Conservation (phyloP, 768 basidiomycete genomes). For the Amanita pseudoporphyria region DNA sequence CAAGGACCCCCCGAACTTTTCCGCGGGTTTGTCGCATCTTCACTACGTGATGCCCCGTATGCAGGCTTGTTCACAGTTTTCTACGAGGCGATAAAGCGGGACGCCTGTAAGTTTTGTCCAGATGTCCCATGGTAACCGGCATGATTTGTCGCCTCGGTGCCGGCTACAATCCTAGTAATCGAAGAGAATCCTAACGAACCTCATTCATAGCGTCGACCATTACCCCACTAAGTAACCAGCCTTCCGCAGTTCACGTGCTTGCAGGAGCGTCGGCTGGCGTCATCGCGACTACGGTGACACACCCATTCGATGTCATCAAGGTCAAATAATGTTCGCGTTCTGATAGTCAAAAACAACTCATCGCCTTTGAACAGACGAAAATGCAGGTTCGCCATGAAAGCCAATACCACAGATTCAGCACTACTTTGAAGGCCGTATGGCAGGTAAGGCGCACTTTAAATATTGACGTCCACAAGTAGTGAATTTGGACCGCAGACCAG, state of each 20-base stretch:
- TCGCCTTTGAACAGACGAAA: conserved; percentile 50
- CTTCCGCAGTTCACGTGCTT: conserved; percentile 45
- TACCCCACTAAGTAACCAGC: conserved; percentile 31
- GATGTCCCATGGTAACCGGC: conserved; percentile 3
- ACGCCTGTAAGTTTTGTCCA: conserved; percentile 40
- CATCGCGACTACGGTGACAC: conserved; percentile 76
- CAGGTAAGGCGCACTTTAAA: conserved; percentile 33
- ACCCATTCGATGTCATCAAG: conserved; percentile 94
- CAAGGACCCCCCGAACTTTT: conserved; percentile 74
- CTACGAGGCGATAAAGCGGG: conserved; percentile 80
- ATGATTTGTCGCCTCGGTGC: not conserved
- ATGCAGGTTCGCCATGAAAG: conserved; percentile 83
- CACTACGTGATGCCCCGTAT: conserved; percentile 90
- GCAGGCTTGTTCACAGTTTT: conserved; percentile 84
- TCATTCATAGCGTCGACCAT: conserved; percentile 28
- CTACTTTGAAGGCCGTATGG: conserved; percentile 60
- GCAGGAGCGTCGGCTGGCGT: conserved; percentile 77
- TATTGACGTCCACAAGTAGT: not conserved
- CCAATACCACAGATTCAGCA: conserved; percentile 60
- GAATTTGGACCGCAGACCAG: conserved; percentile 47
- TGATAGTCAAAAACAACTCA: not conserved
- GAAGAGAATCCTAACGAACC: not conserved
- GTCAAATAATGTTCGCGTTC: conserved; percentile 25
- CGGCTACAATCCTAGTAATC: not conserved
- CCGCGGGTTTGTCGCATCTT: conserved; percentile 79